Base-by-base conservation (phyloP, 108 stramenopile genomes). In the Heterococcus sp. region DNA sequence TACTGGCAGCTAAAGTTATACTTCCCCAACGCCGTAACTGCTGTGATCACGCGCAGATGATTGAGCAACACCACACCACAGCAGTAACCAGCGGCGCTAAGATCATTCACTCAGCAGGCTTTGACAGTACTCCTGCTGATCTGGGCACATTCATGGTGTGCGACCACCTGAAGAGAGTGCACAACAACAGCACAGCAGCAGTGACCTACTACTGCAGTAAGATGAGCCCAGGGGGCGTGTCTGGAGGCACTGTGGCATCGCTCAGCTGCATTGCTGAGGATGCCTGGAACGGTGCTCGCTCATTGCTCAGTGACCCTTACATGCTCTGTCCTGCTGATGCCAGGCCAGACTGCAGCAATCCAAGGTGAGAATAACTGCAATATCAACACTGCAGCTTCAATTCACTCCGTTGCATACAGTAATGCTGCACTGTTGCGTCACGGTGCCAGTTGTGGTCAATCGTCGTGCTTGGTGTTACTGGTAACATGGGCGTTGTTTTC, bases 91-190 rank as follows among this genome's bases (percentile, higher is more conserved):
- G 75, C 1, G 83, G 83, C 34, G 83, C 83, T 32, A 75, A 75
- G 35, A 75, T 84, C 66, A 32, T 84, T 32, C 71, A 69, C 37
- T 31, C 69, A 33, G 75, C 75, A 65, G 83, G 83, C 0, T 84
- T 84, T 65, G 83, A 84, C 69, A 72, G 71, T 30, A 64, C 72
- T 31, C 83, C 75, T 28, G 64, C 75, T 38, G 83, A 84, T 64
- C 26, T 84, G 21, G 79, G 79, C 37, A 65, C 69, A 28, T 33
- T 81, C 64, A 27, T 81, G 79, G 34, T 81, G 69, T 71, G 38
- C 32, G 79, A 81, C 14, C 72, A 81, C 72, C 72, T 81, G 79
- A 69, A 64, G 46, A 63, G 71, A 36, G 32, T 28, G 40, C 72
- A 81, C 37, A 72, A 65, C 71, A 35, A 38, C 5, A 58, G 38